Evolutionary conservation across 306 rosid species (phyloP).

Genomic region (Boehmeria nivea): DNA sequence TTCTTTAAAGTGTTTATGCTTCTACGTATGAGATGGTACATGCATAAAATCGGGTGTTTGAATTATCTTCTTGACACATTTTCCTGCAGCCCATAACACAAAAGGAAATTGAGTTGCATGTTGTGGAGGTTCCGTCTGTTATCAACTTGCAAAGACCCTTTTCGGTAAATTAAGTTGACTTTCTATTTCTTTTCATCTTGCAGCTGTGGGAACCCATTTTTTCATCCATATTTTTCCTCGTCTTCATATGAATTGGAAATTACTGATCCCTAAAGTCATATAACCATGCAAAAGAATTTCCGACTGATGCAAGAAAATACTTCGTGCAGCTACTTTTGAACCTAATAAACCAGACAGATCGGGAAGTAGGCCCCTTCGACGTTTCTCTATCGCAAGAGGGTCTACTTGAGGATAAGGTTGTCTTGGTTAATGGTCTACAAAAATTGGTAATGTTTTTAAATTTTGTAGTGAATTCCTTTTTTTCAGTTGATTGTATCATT

Average conservation of each 20-base stretch:
- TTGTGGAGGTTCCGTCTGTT: slow-evolving; percentile 60
- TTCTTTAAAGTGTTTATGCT: too few relatives aligned
- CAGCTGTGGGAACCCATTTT: slow-evolving; percentile 13
- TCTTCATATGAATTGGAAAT: slow-evolving; percentile 12
- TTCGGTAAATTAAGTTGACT: slow-evolving; percentile 35
- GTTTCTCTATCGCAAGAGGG: slow-evolving; percentile 56
- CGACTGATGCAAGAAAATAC: slow-evolving; percentile 30
- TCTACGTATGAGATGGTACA: too few relatives aligned
- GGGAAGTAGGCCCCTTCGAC: slow-evolving; percentile 83
- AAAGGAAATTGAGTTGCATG: slow-evolving; percentile 81
- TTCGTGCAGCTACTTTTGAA: slow-evolving; percentile 66
- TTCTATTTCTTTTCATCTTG: too few relatives aligned
- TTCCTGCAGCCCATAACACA: slow-evolving; percentile 68
- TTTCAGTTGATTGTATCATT: neutral
- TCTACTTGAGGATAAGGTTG: slow-evolving; percentile 46
- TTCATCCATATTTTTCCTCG: slow-evolving; percentile 10
- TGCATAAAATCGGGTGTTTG: slow-evolving; percentile 11
- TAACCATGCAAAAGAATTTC: slow-evolving; percentile 1
- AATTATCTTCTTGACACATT: slow-evolving; percentile 26
- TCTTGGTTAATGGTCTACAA: slow-evolving; percentile 82
- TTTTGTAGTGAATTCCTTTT: too few relatives aligned
- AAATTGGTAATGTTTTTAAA: slow-evolving; percentile 45
- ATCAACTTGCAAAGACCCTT: slow-evolving; percentile 77
- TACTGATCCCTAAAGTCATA: slow-evolving; percentile 3
- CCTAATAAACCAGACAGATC: slow-evolving; percentile 65